Evolutionary conservation across 2,329 filamentous ascomycete species (phyloP), one percentile per base, ranked within the genome.

Genomic region (Ophiostoma quercus): DNA sequence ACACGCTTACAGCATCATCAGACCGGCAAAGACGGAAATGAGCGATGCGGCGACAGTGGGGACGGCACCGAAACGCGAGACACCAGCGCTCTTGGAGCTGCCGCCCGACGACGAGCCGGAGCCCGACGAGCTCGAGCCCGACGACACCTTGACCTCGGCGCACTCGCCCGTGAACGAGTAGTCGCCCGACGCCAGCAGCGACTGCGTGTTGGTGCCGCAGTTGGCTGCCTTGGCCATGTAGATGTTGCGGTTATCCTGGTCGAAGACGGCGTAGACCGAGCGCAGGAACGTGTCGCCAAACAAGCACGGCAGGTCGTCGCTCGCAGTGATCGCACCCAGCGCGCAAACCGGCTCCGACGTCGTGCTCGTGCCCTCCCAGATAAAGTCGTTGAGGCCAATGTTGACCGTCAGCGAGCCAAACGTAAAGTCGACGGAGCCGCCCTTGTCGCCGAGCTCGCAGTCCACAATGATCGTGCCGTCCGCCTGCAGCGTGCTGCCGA

Each of bases 301-400:
- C 54, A 76, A 34, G 8, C 32, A 69, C n/a, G 71, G 68, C 37
- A 66, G 67, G 63, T 62, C 39, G 14, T 67, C 67, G 37, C 71
- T 69, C 9, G 72, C 47, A 14, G 74, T 67, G 63, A 69, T 43
- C 22, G 72, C 71, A 68, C 74, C 75, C 43, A 76, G 66, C 37
- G 71, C 67, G 71, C 75, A 76, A 16, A n/a, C 1, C 66, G 54
- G 41, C 14, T 12, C 0, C 43, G 43, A 47, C 16, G 57, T 62
- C 57, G 54, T 12, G n/a, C 5, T 29, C 47, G 66, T 25, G 43
- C 67, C 71, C 47, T 71, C 60, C 71, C 74, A 75, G 60, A 82
- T 76, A 16, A 82, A 77, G 68, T 82, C 78, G 63, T 74, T 76
- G 51, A 82, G 73, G 47, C 77, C 73, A n/a, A 83, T 79, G 51